Evolutionary conservation across 1,284 basidiomycete species (phyloP).

Genomic region (Xerocomus cyaneibrunnescens): DNA sequence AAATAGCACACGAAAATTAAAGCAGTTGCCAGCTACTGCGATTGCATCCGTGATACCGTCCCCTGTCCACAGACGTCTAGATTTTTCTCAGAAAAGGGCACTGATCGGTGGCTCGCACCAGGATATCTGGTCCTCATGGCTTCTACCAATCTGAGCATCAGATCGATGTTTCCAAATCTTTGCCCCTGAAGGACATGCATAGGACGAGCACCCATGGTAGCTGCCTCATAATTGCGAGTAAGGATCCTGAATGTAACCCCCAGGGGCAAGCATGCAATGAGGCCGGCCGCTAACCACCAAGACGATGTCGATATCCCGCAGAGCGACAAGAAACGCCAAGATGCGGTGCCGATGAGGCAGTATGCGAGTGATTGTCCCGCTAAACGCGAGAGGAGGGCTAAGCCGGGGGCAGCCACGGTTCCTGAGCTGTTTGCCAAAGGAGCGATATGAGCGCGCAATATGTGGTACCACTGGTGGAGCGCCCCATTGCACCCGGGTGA

Average conservation of each 20-base stretch:
- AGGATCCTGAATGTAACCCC: constrained; percentile 9
- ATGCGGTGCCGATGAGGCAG: neutral
- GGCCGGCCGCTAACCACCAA: constrained; percentile 12
- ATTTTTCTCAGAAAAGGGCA: neutral
- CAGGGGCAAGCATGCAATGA: constrained; percentile 13
- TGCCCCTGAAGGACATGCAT: constrained; percentile 18
- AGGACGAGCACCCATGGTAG: constrained; percentile 28
- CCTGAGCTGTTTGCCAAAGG: neutral
- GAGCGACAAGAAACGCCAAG: constrained; percentile 8
- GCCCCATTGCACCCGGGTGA: neutral
- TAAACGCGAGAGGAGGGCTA: constrained; percentile 7
- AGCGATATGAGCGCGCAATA: no score
- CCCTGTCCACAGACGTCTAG: constrained; percentile 8
- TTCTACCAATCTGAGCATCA: constrained; percentile 17
- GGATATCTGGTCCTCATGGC: constrained; percentile 23
- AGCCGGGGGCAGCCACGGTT: constrained; percentile 9
- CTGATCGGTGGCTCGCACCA: constrained; percentile 14
- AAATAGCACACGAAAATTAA: constrained; percentile 24
- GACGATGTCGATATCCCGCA: constrained; percentile 7
- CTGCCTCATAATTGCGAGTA: constrained; percentile 8
- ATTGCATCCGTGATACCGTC: constrained; percentile 16
- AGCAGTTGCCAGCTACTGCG: constrained; percentile 15
- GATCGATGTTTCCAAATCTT: constrained; percentile 26
- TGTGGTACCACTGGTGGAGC: no score
- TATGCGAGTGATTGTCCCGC: neutral